Conservation (phyloP, 2,329 filamentous ascomycete species). For the Coniella lustricola region DNA sequence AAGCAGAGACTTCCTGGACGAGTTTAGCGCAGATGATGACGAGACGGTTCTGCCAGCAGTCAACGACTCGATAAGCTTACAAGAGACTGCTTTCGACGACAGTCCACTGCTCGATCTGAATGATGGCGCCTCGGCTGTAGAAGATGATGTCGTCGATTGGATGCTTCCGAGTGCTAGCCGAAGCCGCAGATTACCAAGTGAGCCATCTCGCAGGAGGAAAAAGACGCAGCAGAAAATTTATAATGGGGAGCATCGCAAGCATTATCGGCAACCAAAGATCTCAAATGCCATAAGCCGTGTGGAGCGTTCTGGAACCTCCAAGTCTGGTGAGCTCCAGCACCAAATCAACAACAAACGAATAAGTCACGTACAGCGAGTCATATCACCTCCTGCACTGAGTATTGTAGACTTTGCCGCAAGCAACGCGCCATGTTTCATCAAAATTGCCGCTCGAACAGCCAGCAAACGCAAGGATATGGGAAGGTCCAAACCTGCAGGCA, state of each 20-base stretch:
- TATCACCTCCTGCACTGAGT: constrained; percentile 38
- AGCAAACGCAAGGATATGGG: constrained; percentile 41
- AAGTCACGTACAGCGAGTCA: constrained; percentile 1
- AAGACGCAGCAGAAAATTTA: constrained; percentile 24
- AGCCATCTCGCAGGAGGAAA: constrained; percentile 25
- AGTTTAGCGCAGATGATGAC: constrained; percentile 5
- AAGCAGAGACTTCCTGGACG: constrained; percentile 3
- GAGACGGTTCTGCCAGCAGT: not conserved
- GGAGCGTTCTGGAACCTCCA: not conserved
- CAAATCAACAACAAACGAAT: not conserved
- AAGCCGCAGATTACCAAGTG: constrained; percentile 24
- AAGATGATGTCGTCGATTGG: constrained; percentile 45
- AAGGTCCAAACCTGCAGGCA: constrained; percentile 46
- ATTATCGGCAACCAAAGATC: constrained; percentile 27
- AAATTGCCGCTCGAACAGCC: constrained; percentile 53
- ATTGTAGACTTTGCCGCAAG: constrained; percentile 54
- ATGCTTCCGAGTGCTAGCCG: constrained; percentile 42
- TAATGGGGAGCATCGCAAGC: constrained; percentile 21
- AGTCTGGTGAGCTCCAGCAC: not conserved
- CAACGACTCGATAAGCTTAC: not conserved
- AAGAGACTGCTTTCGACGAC: not conserved
- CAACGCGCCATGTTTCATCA: constrained; percentile 50
- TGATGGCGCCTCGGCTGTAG: constrained; percentile 31
- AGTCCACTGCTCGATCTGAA: constrained; percentile 14
- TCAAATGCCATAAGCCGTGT: constrained; percentile 19